These are phyloP conservation scores for Beauveria bassiana DNA, from an alignment of 2,329 filamentous ascomycete genomes.

Conservation along the genomic window DNA sequence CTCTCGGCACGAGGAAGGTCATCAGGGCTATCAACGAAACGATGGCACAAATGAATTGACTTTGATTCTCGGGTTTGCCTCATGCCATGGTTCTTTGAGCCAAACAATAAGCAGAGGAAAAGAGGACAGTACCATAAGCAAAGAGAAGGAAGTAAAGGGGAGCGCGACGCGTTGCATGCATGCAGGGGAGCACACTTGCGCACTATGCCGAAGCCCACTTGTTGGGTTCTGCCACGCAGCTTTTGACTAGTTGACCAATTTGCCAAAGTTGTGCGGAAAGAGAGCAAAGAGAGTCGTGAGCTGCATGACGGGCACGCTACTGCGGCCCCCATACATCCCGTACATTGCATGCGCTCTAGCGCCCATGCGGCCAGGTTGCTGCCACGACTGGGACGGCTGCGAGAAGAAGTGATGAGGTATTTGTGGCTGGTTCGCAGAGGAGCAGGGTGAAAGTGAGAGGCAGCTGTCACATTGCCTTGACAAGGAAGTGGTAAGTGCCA, in stretches of 20 bases:
- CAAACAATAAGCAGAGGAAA: neutral
- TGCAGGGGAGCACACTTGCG: neutral
- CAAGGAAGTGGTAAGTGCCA: neutral
- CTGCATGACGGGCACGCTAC: neutral
- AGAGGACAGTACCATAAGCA: neutral
- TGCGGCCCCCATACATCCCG: neutral
- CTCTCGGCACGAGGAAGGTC: too few relatives aligned
- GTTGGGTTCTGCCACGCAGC: neutral
- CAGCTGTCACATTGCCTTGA: conserved; percentile 2
- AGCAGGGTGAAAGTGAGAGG: neutral
- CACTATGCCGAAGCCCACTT: neutral
- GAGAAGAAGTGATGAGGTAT: neutral
- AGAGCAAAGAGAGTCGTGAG: neutral
- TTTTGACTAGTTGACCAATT: too few relatives aligned
- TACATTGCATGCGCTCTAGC: neutral
- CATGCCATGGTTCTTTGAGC: neutral
- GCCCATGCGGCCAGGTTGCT: neutral
- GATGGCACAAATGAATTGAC: neutral
- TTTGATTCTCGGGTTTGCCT: neutral
- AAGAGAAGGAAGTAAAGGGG: neutral
- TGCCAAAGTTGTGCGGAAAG: neutral
- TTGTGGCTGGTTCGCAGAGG: neutral
- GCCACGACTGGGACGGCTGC: neutral
- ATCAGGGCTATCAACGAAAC: too few relatives aligned
- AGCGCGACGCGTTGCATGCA: neutral